Percentiles rank a stretch among this genome's conserved stretches.
Evolutionary conservation across 345 rosid genomes (phyloP).

Genomic region (Sisymbrium irio): DNA sequence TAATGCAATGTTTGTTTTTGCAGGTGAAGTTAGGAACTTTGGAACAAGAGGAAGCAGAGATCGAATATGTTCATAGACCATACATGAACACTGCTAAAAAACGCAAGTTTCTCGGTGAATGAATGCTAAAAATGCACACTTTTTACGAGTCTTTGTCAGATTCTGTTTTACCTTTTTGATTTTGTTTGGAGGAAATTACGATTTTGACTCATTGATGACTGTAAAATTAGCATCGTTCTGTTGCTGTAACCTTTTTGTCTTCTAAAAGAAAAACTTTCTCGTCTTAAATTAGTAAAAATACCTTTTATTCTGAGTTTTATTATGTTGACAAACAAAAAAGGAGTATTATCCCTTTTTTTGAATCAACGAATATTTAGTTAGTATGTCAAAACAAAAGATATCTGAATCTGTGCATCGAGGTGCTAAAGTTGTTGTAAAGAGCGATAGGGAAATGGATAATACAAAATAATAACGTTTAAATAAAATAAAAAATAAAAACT

Average conservation of each 20-base stretch:
- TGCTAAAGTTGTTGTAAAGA: background rate
- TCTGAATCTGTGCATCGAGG: background rate
- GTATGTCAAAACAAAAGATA: background rate
- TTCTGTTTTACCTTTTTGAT: background rate
- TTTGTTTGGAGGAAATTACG: conserved; percentile 2
- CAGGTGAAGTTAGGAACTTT: conserved; percentile 81
- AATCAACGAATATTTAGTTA: too few species aligned
- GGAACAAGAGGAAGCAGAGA: conserved; percentile 83
- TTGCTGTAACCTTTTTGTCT: background rate
- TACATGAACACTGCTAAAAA: conserved; percentile 87
- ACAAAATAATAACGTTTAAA: background rate
- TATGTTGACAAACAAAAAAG: background rate
- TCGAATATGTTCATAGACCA: conserved; percentile 75
- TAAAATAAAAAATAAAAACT: background rate
- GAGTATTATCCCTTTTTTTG: too few species aligned
- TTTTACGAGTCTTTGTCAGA: background rate
- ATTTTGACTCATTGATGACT: conserved; percentile 8
- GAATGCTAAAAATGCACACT: conserved; percentile 11
- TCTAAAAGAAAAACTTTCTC: background rate
- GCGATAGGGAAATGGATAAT: conserved; percentile 2
- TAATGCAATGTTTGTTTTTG: background rate
- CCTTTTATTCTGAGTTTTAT: background rate
- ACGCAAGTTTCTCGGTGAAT: conserved; percentile 61
- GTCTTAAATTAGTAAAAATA: background rate
- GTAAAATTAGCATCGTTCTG: conserved; percentile 2